phyloP scores from a whole-genome alignment of 129 eudicot species.

The Flaveria robusta region DNA sequence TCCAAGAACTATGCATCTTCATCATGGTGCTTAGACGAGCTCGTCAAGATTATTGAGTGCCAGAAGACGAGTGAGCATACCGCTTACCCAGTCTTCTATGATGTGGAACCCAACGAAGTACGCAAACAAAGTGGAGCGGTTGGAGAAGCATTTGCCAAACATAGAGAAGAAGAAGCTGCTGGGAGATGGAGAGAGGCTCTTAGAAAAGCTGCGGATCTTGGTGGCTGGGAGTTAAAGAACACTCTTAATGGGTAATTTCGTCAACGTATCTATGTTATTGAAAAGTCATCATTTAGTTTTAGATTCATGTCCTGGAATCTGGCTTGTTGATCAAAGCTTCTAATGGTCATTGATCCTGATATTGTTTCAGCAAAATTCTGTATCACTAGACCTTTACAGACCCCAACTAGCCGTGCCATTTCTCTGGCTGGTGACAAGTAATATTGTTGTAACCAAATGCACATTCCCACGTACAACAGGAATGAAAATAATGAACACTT shows the following conservation, averaged over 20 bases:
- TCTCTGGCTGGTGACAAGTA: conserved; percentile 52
- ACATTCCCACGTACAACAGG: conserved; percentile 37
- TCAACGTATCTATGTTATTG: not conserved
- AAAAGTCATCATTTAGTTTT: conserved; percentile 42
- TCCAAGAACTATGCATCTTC: conserved; percentile 14
- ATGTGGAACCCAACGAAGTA: conserved; percentile 16
- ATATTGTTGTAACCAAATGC: conserved; percentile 46
- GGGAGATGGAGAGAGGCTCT: conserved; percentile 2
- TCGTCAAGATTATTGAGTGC: not conserved
- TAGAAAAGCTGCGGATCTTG: not conserved
- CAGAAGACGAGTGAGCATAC: not conserved
- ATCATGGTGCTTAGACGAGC: not conserved
- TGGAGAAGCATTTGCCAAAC: conserved; percentile 3
- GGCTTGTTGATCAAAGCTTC: conserved; percentile 45
- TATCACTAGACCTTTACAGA: conserved; percentile 37
- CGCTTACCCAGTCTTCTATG: conserved; percentile 20
- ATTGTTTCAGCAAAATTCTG: conserved; percentile 43
- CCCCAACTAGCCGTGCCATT: conserved; percentile 31
- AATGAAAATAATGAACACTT: conserved; percentile 27
- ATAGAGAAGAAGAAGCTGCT: not conserved
- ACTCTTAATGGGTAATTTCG: not conserved
- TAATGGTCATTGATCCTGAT: conserved; percentile 35
- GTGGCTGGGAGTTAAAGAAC: not conserved
- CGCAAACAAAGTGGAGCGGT: not conserved
- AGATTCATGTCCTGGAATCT: conserved; percentile 36